A percentile compares a stretch with the other conserved stretches of the same genome.
phyloP scores from a whole-genome alignment of 2,329 filamentous ascomycete species.

The Saccharata proteae region DNA sequence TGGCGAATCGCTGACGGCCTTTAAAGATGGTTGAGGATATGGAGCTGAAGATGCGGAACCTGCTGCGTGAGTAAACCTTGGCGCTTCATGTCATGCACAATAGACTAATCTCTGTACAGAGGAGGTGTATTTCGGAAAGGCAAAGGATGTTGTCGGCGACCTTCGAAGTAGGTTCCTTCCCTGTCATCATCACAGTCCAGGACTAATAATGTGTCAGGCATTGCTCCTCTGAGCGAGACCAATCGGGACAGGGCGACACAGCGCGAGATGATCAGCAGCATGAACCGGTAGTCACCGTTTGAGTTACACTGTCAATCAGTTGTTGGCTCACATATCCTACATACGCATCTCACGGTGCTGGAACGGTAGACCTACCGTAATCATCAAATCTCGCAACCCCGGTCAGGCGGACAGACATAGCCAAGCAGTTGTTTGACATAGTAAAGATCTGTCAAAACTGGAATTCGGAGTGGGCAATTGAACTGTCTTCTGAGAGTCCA shows the following conservation, averaged over 20 bases:
- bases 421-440: too few species aligned
- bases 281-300: constrained; percentile 17
- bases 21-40: constrained; percentile 96
- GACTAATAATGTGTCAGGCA: constrained; percentile 30
- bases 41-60: constrained; percentile 98
- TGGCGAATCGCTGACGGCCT: constrained; percentile 14
- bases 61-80: constrained; percentile 52
- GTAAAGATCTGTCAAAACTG: too few species aligned
- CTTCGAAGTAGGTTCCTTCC: constrained; percentile 54
- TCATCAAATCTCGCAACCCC: too few species aligned
- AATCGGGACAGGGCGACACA: constrained; percentile 77
- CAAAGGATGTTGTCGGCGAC: constrained; percentile 95
- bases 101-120: constrained; percentile 32
- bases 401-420: too few species aligned
- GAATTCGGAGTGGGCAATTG: too few species aligned
- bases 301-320: too few species aligned
- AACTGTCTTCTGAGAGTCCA: too few species aligned
- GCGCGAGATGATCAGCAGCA: constrained; percentile 66
- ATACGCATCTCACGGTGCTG: too few species aligned
- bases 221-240: constrained; percentile 71
- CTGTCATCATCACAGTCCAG: constrained; percentile 1
- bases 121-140: constrained; percentile 99
- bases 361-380: too few species aligned
- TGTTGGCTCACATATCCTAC: too few species aligned
- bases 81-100: constrained; percentile 1